Evolutionary conservation across 1,284 basidiomycete genomes (phyloP), one percentile per base, ranked within the genome.

Genomic region (Athelia psychrophila): DNA sequence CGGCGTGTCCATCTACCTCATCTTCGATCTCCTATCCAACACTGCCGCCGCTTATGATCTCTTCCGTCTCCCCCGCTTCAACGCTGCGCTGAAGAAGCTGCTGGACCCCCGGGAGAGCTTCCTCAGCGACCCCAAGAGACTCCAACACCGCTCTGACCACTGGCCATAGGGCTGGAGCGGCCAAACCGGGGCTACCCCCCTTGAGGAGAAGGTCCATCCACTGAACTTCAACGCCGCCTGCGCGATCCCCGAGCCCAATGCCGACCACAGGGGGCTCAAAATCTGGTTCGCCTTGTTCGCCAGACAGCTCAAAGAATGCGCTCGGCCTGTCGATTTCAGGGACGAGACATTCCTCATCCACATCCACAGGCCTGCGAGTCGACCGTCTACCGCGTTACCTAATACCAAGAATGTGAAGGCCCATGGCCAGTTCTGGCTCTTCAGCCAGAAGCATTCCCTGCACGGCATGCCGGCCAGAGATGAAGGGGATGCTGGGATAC

Each of bases 271-370:
- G 56, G 78, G 78, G 8, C 83, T 65, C 64, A 70, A 57, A 18
- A 76, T 74, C 25, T 83, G 79, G 78, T 80, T 82, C 54, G 74
- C 75, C 52, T 83, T 79, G 64, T 83, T 84, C 64, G 77, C 72
- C 5, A 66, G 80, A 25, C 55, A 57, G 1, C 74, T 79, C 57
- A 60, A 60, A 24, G 62, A 64, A 1, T 69, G 68, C 2, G 58
- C 69, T 30, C 76, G 80, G 42, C 74, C 77, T 1, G 42, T 79
- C 44, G 64, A 60, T 2, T 46, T 42, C 19, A 70, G 73, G 0
- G 65, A 73, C 13, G 61, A 77, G 55, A 55, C 69, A 44, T 52
- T 60, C 32, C 58, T 79, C 51, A 66, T 81, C 47, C 66, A 61
- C 51, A 75, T n/a, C n/a, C n/a, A n/a, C n/a, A 69, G 56, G 64